A percentile compares a stretch with the other conserved stretches of the same genome.
Evolutionary conservation across 2,329 filamentous ascomycete species (phyloP).

Genomic region (Anthostomella pinea): DNA sequence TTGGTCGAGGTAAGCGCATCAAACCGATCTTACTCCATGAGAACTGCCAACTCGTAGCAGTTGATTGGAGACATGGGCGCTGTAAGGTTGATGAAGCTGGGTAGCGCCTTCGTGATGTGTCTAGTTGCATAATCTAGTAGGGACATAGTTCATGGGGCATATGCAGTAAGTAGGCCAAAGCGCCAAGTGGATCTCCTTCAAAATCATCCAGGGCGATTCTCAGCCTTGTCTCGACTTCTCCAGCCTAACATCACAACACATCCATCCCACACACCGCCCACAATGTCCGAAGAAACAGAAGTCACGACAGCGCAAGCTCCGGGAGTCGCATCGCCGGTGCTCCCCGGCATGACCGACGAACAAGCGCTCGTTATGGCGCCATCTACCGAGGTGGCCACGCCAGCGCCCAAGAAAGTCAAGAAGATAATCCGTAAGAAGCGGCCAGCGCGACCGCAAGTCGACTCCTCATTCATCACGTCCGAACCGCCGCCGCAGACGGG

Average conservation of each 20-base stretch:
- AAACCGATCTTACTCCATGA: too few species aligned
- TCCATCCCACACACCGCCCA: slow-evolving; percentile 2
- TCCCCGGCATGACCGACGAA: slow-evolving; percentile 32
- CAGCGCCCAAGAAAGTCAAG: slow-evolving; percentile 67
- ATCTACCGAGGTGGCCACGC: slow-evolving; percentile 44
- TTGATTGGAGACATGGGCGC: too few species aligned
- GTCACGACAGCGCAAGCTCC: slow-evolving; percentile 29
- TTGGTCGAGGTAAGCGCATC: too few species aligned
- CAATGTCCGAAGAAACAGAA: slow-evolving; percentile 32
- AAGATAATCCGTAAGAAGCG: slow-evolving; percentile 86
- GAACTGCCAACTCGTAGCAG: too few species aligned
- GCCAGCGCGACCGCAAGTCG: slow-evolving; percentile 87
- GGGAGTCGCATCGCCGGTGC: slow-evolving; percentile 45
- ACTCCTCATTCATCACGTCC: slow-evolving; percentile 75
- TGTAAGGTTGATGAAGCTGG: too few species aligned
- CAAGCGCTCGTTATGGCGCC: slow-evolving; percentile 25
- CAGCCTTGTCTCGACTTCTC: slow-evolving; percentile 11
- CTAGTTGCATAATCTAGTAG: too few species aligned
- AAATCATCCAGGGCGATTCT: slow-evolving; percentile 2
- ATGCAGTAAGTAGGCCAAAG: too few species aligned
- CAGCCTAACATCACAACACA: slow-evolving; percentile 1
- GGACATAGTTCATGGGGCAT: too few species aligned
- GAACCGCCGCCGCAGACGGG: slow-evolving; percentile 90
- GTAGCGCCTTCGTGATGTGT: too few species aligned
- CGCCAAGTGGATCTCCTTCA: too few species aligned